Evolutionary conservation across 2,329 filamentous ascomycete genomes (phyloP), one percentile per base, ranked within the genome.

Genomic region (Aspergillus latus): DNA sequence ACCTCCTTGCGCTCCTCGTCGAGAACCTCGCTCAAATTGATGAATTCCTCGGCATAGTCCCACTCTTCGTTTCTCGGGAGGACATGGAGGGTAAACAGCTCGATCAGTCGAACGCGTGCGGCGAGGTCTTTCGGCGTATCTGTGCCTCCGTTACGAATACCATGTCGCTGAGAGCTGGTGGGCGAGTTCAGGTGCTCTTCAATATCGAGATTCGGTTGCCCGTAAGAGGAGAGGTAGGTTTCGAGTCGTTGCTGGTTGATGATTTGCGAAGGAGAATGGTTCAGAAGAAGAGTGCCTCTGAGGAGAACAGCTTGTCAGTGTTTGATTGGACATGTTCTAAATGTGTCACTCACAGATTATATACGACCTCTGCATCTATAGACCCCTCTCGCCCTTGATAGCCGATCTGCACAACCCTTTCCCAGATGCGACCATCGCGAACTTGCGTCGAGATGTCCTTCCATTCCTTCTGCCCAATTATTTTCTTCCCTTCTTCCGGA

Each of bases 11-110:
- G 85, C 76, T 97, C 94, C 51, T 97, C 93, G 71, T 97, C 93
- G 1, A 99, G 82, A 28, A 96, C 85, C 46, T 93, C 87, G 71
- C 87, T 94, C 68, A 91, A 85, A 66, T 82, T 85, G 68, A 97
- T 95, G 72, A 97, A 97, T 65, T 96, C 90, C 58, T 86, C 84
- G 3, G 94, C 91, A 66, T 97, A 97, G 57, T 96, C 90, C 94
- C 94, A 99, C 75, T 97, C 92, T 54, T 90, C 87, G 65, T 97
- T 97, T 52, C 91, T 84, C 4, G 93, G 86, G n/a, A 99, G 84
- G 7, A 97, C 90, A 69, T 99, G 94, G 4, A 99, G 82, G 1
- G 92, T 95, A 73, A 97, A 99, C 7, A 99, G 82, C 75, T 99
- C 94, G 49, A 99, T 84, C 42, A 99, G 89, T 77, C 95, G 96